Conservation (phyloP, 1,284 basidiomycete species). For the Apiotrichum veenhuisii region DNA sequence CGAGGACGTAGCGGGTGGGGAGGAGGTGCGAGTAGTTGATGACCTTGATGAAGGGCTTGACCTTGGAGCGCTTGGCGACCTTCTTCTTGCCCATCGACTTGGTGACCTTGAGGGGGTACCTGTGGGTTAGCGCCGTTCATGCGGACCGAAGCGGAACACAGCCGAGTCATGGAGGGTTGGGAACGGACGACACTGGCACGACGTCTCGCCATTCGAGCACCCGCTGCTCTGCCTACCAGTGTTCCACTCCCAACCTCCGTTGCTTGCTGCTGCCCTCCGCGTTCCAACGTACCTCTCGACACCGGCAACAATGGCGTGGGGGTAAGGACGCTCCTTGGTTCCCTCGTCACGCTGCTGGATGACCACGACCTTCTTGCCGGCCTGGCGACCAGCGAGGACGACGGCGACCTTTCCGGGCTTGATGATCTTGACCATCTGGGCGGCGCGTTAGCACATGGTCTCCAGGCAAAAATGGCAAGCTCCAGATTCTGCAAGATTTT, state of each 20-base stretch:
- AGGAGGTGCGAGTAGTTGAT: slow-evolving; percentile 97
- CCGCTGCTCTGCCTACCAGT: too few relatives aligned
- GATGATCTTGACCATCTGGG: slow-evolving; percentile 11
- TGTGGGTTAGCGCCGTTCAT: slow-evolving; percentile 10
- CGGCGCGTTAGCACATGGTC: not conserved
- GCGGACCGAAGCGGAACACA: not conserved
- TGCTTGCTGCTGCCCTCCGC: not conserved
- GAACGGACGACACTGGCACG: too few relatives aligned
- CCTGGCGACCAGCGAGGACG: slow-evolving; percentile 93
- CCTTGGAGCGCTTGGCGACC: slow-evolving; percentile 80
- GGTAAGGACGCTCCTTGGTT: slow-evolving; percentile 82
- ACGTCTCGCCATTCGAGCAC: too few relatives aligned
- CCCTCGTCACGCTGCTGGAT: slow-evolving; percentile 92
- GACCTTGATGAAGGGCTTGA: slow-evolving; percentile 99
- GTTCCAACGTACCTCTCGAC: slow-evolving; percentile 61
- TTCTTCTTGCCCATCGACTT: slow-evolving; percentile 95
- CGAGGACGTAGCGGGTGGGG: slow-evolving; percentile 93
- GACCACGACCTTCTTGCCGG: slow-evolving; percentile 95
- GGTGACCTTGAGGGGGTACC: slow-evolving; percentile 93
- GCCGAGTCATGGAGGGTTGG: too few relatives aligned
- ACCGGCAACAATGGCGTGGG: slow-evolving; percentile 92
- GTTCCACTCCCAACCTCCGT: too few relatives aligned
- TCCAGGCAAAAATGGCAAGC: too few relatives aligned
- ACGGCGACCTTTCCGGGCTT: slow-evolving; percentile 86
- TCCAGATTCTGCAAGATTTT: too few relatives aligned